Percentiles rank a stretch among this genome's conserved stretches.
phyloP scores from a whole-genome alignment of 305 asterid genomes.

The Fraxinus nigra region DNA sequence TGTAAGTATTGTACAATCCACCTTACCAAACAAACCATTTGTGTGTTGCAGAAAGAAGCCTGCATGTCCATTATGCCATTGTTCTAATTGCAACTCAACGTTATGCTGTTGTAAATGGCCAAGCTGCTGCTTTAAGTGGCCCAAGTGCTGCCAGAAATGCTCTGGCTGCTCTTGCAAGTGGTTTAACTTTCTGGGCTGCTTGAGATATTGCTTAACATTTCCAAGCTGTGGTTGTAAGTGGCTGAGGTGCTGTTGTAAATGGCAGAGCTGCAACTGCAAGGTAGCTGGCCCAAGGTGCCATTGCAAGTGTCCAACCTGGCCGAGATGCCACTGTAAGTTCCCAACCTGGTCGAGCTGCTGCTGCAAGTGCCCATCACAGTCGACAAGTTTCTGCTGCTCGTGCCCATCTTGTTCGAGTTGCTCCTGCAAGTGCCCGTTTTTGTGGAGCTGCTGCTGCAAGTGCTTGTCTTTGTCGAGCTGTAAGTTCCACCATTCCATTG shows the following conservation, averaged over 20 bases:
- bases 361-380: constrained; percentile 26
- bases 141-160: constrained; percentile 17
- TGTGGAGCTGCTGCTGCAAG: constrained; percentile 22
- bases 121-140: constrained; percentile 24
- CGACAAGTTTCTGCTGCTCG: constrained; percentile 7
- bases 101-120: constrained; percentile 29
- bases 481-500: constrained; percentile 23
- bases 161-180: constrained; percentile 30
- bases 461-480: constrained; percentile 21
- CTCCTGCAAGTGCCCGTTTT: constrained; percentile 29
- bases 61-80: constrained; percentile 31
- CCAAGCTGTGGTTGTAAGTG: constrained; percentile 20
- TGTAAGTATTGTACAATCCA: not conserved
- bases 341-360: constrained; percentile 17
- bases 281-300: constrained; percentile 24
- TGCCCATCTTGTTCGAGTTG: constrained; percentile 10
- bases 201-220: constrained; percentile 21
- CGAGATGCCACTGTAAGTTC: constrained; percentile 26
- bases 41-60: constrained; percentile 44
- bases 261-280: constrained; percentile 26
- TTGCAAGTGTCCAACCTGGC: constrained; percentile 18
- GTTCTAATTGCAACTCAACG: constrained; percentile 27
- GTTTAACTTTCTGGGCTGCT: constrained; percentile 21
- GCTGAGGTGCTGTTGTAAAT: constrained; percentile 5
- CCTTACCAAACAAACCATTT: not conserved